Evolutionary conservation across 805 yeast genomes (phyloP).

Genomic region (Metschnikowia koreensis): DNA sequence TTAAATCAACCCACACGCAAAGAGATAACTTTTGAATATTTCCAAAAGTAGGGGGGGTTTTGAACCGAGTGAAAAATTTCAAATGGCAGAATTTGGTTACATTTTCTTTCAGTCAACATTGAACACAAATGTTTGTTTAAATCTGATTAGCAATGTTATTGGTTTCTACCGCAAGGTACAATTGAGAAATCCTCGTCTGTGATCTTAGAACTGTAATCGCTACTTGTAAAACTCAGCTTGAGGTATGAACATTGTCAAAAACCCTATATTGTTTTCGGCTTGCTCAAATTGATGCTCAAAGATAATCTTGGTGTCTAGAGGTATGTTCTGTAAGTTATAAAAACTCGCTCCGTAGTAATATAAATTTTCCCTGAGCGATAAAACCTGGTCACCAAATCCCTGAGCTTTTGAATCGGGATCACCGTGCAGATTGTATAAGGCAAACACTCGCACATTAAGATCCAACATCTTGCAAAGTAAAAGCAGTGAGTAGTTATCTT

Average conservation of each 20-base stretch:
- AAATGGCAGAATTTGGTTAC: too few relatives aligned
- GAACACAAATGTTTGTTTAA: too few relatives aligned
- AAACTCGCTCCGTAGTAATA: not conserved
- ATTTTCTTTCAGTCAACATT: too few relatives aligned
- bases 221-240: not conserved
- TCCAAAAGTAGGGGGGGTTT: too few relatives aligned
- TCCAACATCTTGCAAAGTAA: not conserved
- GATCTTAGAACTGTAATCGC: too few relatives aligned
- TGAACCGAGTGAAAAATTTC: too few relatives aligned
- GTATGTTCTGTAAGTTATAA: not conserved
- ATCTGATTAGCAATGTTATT: too few relatives aligned
- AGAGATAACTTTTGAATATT: too few relatives aligned
- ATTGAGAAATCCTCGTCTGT: too few relatives aligned
- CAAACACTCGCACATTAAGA: not conserved
- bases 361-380: not conserved
- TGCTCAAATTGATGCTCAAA: not conserved
- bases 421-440: not conserved
- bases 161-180: too few relatives aligned
- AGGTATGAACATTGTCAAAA: not conserved
- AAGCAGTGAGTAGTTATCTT: not conserved
- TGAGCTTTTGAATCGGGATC: not conserved
- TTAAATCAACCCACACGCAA: too few relatives aligned
- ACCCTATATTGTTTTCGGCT: not conserved
- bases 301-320: not conserved
- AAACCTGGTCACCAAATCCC: not conserved